Percentiles rank a stretch among this genome's conserved stretches.
Conservation (phyloP, 306 rosid genomes). For the Trichosanthes truncata region DNA sequence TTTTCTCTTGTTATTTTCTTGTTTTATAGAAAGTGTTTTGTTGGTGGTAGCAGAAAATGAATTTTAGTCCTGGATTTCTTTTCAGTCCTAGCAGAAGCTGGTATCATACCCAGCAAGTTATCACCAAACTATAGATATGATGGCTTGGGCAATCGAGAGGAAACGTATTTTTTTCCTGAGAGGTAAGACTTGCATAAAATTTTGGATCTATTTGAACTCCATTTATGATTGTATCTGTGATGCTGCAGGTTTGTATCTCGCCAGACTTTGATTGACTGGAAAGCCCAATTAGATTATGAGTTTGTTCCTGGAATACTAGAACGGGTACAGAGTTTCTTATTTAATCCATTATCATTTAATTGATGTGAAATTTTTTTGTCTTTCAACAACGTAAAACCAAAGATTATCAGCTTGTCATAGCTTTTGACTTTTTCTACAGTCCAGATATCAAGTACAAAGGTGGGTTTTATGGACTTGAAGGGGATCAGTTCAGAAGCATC, state of each 20-base stretch:
- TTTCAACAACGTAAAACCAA: slow-evolving; percentile 13
- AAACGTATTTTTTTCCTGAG: slow-evolving; percentile 44
- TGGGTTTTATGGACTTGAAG: slow-evolving; percentile 85
- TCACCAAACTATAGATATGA: slow-evolving; percentile 22
- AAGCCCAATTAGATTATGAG: slow-evolving; percentile 72
- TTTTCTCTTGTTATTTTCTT: background rate
- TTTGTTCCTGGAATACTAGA: slow-evolving; percentile 34
- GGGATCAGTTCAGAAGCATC: slow-evolving; percentile 43
- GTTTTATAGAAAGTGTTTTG: background rate
- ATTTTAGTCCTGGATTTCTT: slow-evolving; percentile 10
- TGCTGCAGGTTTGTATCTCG: slow-evolving; percentile 65
- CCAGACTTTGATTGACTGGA: slow-evolving; percentile 83
- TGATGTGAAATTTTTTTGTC: background rate
- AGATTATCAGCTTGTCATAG: slow-evolving; percentile 30
- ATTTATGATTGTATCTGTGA: slow-evolving; percentile 17
- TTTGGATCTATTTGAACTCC: slow-evolving; percentile 9
- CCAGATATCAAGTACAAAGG: slow-evolving; percentile 76
- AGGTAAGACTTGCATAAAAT: slow-evolving; percentile 29
- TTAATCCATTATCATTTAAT: slow-evolving; percentile 1
- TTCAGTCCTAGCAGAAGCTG: slow-evolving; percentile 84
- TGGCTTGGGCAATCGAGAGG: slow-evolving; percentile 25
- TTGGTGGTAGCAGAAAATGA: slow-evolving; percentile 16
- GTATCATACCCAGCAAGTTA: slow-evolving; percentile 75
- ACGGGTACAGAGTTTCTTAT: slow-evolving; percentile 44
- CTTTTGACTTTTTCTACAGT: slow-evolving; percentile 89